Conservation (phyloP, 208 protist genomes). For the Naegleria lovaniensis region DNA sequence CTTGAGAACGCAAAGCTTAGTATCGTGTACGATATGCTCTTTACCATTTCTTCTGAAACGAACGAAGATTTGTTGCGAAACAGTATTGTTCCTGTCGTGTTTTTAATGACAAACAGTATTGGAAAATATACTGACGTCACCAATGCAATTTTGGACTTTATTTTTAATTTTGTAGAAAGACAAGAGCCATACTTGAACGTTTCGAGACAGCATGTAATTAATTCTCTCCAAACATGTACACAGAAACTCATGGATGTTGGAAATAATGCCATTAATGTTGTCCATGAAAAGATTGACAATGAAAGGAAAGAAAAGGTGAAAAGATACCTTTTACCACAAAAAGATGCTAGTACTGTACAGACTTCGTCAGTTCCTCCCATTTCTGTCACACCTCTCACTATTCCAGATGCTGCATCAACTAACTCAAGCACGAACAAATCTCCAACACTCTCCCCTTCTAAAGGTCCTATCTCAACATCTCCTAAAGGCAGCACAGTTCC, state of each 20-base stretch:
- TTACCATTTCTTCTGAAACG: constrained; percentile 37
- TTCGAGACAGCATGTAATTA: too few species aligned
- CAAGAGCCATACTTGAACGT: not conserved
- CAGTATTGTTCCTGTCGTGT: constrained; percentile 41
- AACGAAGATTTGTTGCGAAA: constrained; percentile 6
- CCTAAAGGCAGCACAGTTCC: too few species aligned
- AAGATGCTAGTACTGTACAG: not conserved
- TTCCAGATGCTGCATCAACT: not conserved
- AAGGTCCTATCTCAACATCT: not conserved
- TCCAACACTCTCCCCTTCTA: not conserved
- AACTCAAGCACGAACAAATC: not conserved
- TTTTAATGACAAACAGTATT: constrained; percentile 50
- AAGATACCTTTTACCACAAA: not conserved
- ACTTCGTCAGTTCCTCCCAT: not conserved
- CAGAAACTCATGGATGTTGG: not conserved
- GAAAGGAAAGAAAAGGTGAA: not conserved
- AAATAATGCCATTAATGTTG: not conserved
- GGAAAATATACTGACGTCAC: constrained; percentile 52
- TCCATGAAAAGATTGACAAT: not conserved
- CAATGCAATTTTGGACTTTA: constrained; percentile 41
- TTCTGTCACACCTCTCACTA: not conserved
- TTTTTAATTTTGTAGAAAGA: not conserved
- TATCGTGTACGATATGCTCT: constrained; percentile 55
- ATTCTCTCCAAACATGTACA: not conserved
- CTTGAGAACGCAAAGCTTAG: constrained; percentile 35